Base-by-base conservation (phyloP, 2,329 filamentous ascomycete genomes). In the Epicoccum nigrum region DNA sequence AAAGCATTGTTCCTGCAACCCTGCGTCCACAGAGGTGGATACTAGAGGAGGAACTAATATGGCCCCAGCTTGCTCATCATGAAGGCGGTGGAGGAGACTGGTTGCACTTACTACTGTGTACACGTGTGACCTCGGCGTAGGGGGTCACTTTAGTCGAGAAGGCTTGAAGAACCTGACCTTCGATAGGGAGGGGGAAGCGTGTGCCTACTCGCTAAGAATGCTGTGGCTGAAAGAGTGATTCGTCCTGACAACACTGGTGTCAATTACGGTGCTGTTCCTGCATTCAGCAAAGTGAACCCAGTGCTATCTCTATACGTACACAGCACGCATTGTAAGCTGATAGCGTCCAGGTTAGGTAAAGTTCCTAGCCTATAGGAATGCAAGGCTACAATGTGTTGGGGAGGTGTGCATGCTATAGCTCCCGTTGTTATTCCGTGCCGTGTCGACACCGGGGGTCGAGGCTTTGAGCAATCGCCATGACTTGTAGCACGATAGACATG, bases 61-160 rank as follows among this genome's bases (percentile, higher is more conserved):
- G 67, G 67, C 67, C 67, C 67, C 66, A 70, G 66, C 67, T 60
- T 60, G 63, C 58, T 70, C 67, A 67, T 70, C 67, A 68, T 60
- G 33, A 16, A 44, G 28, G 19, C 7, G 25, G 35, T 23, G 37
- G 25, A 43, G 13, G 34, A 13, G n/a, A 17, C 7, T 19, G 11
- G 19, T 17, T 13, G 25, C n/a, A 52, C 55, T 56, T 60, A 60
- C 58, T 43, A 19, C n/a, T n/a, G n/a, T n/a, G n/a, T n/a, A n/a
- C 21, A 11, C 34, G 33, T 42, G 27, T 19, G 25, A 32, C 25
- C 15, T 7, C 16, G 32, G 38, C 21, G 16, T 17, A 12, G 27
- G 5, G 19, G 25, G 19, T 15, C 19, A 46, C 15, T n/a, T 32
- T 37, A 32, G 4, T 13, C 20, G 31, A 32, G n/a, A 25, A 9